phyloP scores from a whole-genome alignment of 2,329 filamentous ascomycete genomes.

The Chaetoscypha palmicola region DNA sequence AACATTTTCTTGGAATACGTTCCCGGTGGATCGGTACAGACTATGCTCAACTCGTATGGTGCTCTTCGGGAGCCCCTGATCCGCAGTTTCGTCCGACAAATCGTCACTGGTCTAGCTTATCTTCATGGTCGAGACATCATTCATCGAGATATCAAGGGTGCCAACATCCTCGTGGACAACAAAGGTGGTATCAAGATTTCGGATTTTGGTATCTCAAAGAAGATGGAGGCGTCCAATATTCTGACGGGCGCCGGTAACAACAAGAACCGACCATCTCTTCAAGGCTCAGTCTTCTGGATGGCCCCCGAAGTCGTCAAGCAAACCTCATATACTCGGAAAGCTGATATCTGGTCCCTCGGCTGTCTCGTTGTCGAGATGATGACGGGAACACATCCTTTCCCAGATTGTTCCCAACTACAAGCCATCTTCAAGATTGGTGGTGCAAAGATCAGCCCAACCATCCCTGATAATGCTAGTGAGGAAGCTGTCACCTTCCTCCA shows the following conservation, averaged over 20 bases:
- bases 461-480: conserved; percentile 77
- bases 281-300: conserved; percentile 99
- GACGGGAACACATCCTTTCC: conserved; percentile 92
- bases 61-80: conserved; percentile 89
- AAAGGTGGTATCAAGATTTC: conserved; percentile 99
- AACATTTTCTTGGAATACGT: conserved; percentile 99
- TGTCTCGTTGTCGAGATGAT: conserved; percentile 99
- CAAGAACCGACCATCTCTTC: conserved; percentile 70
- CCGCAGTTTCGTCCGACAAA: conserved; percentile 94
- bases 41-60: conserved; percentile 97
- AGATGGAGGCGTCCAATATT: conserved; percentile 85
- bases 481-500: conserved; percentile 79
- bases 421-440: conserved; percentile 98
- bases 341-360: conserved; percentile 96
- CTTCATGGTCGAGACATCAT: conserved; percentile 94
- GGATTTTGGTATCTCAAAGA: conserved; percentile 98
- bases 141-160: conserved; percentile 97
- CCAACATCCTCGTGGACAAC: conserved; percentile 97
- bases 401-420: conserved; percentile 92
- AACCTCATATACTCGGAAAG: conserved; percentile 95
- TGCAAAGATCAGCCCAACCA: conserved; percentile 76
- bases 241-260: conserved; percentile 61
- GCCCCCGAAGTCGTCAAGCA: conserved; percentile 97
- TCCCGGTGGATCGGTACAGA: conserved; percentile 91
- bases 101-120: conserved; percentile 85